Evolutionary conservation across 1,284 basidiomycete species (phyloP), one percentile per base, ranked within the genome.

Genomic region (Sporisorium scitamineum): DNA sequence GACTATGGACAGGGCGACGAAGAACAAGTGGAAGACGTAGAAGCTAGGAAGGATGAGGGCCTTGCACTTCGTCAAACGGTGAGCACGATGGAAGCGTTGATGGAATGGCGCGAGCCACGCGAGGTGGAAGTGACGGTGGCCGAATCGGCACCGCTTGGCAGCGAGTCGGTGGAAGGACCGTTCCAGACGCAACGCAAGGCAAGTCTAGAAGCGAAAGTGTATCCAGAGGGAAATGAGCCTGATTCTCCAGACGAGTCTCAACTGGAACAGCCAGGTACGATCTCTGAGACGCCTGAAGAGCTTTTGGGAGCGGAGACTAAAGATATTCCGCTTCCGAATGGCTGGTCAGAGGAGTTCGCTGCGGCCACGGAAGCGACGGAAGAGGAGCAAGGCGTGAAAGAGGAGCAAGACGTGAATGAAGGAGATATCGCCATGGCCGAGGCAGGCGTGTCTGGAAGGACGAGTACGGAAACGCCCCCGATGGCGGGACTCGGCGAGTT

Each of bases 81-180:
- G n/a, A 67, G 60, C 39, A 75, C 67, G 18, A 81, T 81, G 80
- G 76, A 78, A 42, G 78, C 73, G 39, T 51, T 63, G 55, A 81
- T 72, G 51, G 73, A 76, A 13, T 81, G 77, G 76, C 73, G 65
- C 51, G 55, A 62, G 29, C 75, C 73, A 20, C 54, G 52, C 13
- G 52, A 65, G 37, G 42, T 74, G 20, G 13, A 39, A 0, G 34
- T 64, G n/a, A 5, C 32, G 24, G 29, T 45, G 14, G 13, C 18
- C 24, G 61, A 52, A 4, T 37, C 34, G 4, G 61, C 34, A 29
- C 47, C 60, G 14, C 22, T 58, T 5, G 70, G 66, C 11, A 67
- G 54, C 57, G 74, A 73, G 48, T 73, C 70, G n/a, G 50, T 62
- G 16, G 74, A 77, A 41, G 74, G 71, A 14, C 67, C 66, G 7